Evolutionary conservation across 2,329 filamentous ascomycete genomes (phyloP).

Genomic region (Hortaea werneckii): DNA sequence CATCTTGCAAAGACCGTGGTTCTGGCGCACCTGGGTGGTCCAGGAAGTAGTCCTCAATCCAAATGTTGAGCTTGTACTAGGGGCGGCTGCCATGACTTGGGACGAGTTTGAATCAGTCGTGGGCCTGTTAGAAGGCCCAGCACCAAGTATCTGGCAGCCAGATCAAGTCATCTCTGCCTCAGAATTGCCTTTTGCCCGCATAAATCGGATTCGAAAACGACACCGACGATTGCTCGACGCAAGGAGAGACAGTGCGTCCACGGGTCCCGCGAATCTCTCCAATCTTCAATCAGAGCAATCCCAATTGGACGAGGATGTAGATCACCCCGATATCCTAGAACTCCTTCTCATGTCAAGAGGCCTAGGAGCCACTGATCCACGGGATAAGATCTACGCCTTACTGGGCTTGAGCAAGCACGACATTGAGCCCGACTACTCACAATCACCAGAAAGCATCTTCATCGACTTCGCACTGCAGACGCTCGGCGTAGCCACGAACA

Average conservation of each 20-base stretch:
- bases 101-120: constrained; percentile 19
- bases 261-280: neutral
- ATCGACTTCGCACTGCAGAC: constrained; percentile 20
- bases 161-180: constrained; percentile 19
- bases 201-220: constrained; percentile 19
- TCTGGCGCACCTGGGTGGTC: constrained; percentile 22
- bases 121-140: constrained; percentile 16
- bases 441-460: constrained; percentile 17
- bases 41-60: constrained; percentile 23
- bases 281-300: no score
- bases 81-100: constrained; percentile 15
- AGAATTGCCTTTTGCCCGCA: constrained; percentile 21
- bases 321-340: constrained; percentile 19
- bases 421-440: constrained; percentile 17
- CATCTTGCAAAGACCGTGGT: constrained; percentile 21
- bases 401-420: constrained; percentile 19
- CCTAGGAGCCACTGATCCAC: constrained; percentile 19
- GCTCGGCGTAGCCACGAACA: constrained; percentile 14
- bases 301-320: neutral
- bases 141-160: constrained; percentile 13
- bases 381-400: constrained; percentile 21
- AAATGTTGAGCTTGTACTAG: constrained; percentile 20
- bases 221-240: constrained; percentile 10
- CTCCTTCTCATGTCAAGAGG: constrained; percentile 21
- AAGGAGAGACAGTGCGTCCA: neutral